Evolutionary conservation across 805 yeast genomes (phyloP), one percentile per base, ranked within the genome.

Genomic region (Candida montana): DNA sequence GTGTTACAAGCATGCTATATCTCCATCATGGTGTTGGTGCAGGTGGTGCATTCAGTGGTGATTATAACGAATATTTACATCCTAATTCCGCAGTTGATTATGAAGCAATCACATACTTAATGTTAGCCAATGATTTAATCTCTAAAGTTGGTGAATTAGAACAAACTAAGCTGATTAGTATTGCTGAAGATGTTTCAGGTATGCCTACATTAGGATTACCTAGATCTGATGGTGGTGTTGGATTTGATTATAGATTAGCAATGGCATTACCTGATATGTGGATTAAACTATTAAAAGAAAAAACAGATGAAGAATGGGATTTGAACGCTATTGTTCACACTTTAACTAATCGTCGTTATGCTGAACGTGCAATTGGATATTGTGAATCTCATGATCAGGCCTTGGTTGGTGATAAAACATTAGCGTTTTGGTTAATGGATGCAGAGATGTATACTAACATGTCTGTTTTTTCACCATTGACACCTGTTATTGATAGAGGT

Each of bases 251-350:
- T 62, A 72, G 98, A 48, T 71, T 91, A 40, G 93, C 95, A 2
- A 91, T 91, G 99, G 97, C 98, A 1, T 71, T 91, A 45, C 99
- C 99, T 4, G 99, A 91, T 62, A 91, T 91, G 98, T 91, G 99
- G 99, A 91, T 91, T 67, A 93, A 93, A 62, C 63, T 89, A 36
- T 66, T 91, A 52, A 91, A 93, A 59, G 97, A 90, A 59, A 66
- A 73, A 45, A 57, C 64, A 34, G 98, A 91, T 62, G 96, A 90
- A 46, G 83, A 87, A 39, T 91, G 99, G 99, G 88, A 90, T 54
- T 64, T 91, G 68, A 88, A 83, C 34, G 68, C 74, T 46, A 89
- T 91, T 42, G 81, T 80, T 17, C 81, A 77, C 58, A 86, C 95
- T 2, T 72, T 91, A 53, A 79, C 95, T 27, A 93, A 91, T 64